These are phyloP conservation scores for Fraxinus paxiana DNA, from an alignment of 305 asterid genomes.

Conservation along the genomic window DNA sequence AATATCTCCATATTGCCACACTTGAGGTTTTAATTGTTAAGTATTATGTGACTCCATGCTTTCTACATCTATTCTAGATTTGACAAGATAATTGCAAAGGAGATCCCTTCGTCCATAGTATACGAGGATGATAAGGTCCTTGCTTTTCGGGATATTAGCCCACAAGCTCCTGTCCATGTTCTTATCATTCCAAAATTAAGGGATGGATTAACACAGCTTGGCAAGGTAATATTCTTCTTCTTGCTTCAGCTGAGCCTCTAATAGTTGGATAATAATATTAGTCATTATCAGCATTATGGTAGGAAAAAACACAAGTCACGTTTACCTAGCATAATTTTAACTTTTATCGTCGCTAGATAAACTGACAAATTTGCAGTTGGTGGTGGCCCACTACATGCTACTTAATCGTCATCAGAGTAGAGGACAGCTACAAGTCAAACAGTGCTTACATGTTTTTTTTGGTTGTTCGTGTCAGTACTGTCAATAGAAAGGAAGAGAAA, in stretches of 20 bases:
- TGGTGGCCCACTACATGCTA: neutral
- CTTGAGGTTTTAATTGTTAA: neutral
- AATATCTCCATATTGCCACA: neutral
- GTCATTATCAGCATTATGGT: neutral
- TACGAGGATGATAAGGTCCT: slow-evolving; percentile 86
- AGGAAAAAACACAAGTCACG: neutral
- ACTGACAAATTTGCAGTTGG: neutral
- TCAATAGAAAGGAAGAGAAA: neutral
- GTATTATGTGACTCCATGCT: neutral
- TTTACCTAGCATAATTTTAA: neutral
- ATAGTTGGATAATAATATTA: neutral
- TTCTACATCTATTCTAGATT: slow-evolving; percentile 40
- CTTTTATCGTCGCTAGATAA: neutral
- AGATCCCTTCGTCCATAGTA: slow-evolving; percentile 70
- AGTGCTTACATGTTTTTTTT: neutral
- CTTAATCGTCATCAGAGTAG: neutral
- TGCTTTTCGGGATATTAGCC: slow-evolving; percentile 83
- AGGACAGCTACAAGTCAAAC: neutral
- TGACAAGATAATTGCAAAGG: slow-evolving; percentile 91
- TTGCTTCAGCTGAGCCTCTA: slow-evolving; percentile 5
- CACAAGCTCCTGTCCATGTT: slow-evolving; percentile 95
- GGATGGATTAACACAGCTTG: slow-evolving; percentile 77
- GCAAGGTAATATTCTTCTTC: slow-evolving; percentile 48
- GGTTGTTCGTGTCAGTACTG: neutral
- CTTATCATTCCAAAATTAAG: slow-evolving; percentile 75